Evolutionary conservation across 2,329 filamentous ascomycete genomes (phyloP).

Genomic region (Drechslerella coelobrocha): DNA sequence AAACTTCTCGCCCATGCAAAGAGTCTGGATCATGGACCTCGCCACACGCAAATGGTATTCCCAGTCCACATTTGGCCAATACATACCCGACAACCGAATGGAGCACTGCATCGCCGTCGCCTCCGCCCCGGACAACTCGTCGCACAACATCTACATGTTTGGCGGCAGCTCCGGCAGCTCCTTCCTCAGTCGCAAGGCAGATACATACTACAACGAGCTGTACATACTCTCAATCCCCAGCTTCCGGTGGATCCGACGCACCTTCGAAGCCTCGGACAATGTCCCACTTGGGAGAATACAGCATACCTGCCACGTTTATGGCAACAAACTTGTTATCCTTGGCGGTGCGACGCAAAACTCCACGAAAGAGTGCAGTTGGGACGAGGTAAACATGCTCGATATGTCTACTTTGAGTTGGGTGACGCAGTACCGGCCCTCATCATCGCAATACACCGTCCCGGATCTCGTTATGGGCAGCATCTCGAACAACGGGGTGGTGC

Average conservation of each 20-base stretch:
- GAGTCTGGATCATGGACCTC: slow-evolving; percentile 54
- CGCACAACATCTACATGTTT: slow-evolving; percentile 63
- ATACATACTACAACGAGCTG: slow-evolving; percentile 37
- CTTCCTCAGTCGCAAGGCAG: slow-evolving; percentile 26
- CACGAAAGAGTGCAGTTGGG: slow-evolving; percentile 35
- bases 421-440: slow-evolving; percentile 15
- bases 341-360: slow-evolving; percentile 33
- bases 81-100: slow-evolving; percentile 59
- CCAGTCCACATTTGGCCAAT: slow-evolving; percentile 55
- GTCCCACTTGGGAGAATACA: slow-evolving; percentile 32
- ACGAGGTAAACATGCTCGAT: slow-evolving; percentile 42
- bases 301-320: slow-evolving; percentile 40
- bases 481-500: slow-evolving; percentile 44
- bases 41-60: slow-evolving; percentile 60
- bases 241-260: slow-evolving; percentile 39
- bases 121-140: slow-evolving; percentile 61
- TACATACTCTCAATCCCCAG: slow-evolving; percentile 45
- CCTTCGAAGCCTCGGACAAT: slow-evolving; percentile 23
- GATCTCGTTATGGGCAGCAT: slow-evolving; percentile 39
- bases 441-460: slow-evolving; percentile 17
- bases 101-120: slow-evolving; percentile 61
- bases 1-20: slow-evolving; percentile 43
- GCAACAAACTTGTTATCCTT: slow-evolving; percentile 38
- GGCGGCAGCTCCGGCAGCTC: slow-evolving; percentile 60
- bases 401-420: slow-evolving; percentile 41